These are phyloP conservation scores for Tricholoma saponaceum DNA, from an alignment of 768 basidiomycete genomes.

Conservation along the genomic window DNA sequence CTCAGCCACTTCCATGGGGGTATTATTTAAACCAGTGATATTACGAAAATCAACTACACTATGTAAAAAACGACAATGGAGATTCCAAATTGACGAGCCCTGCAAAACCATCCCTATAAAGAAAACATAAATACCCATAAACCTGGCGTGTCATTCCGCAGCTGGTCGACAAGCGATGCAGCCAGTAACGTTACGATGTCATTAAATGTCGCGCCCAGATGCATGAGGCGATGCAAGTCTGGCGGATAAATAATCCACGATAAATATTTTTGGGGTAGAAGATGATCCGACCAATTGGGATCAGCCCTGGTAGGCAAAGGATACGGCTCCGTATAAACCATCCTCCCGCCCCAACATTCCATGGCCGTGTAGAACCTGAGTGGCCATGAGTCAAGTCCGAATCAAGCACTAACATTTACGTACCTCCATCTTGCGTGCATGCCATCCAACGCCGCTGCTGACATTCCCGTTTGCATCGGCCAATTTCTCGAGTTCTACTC, in stretches of 20 bases:
- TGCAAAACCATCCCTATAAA: background rate
- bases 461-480: constrained; percentile 85
- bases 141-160: background rate
- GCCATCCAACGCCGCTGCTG: constrained; percentile 92
- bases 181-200: background rate
- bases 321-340: constrained; percentile 90
- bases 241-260: background rate
- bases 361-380: constrained; percentile 76
- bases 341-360: constrained; percentile 92
- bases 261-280: background rate
- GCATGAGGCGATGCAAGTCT: background rate
- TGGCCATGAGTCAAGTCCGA: background rate
- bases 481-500: constrained; percentile 66
- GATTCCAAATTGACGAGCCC: too few relatives aligned
- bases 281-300: background rate
- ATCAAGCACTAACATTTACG: constrained; percentile 19
- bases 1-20: too few relatives aligned
- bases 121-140: background rate
- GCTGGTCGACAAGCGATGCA: background rate
- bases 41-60: too few relatives aligned
- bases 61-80: too few relatives aligned
- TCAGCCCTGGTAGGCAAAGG: constrained; percentile 90
- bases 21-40: too few relatives aligned
- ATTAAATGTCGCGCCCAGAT: background rate
- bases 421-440: constrained; percentile 96